Base-by-base conservation (phyloP, 768 basidiomycete species). In the Podaxis sp. region DNA sequence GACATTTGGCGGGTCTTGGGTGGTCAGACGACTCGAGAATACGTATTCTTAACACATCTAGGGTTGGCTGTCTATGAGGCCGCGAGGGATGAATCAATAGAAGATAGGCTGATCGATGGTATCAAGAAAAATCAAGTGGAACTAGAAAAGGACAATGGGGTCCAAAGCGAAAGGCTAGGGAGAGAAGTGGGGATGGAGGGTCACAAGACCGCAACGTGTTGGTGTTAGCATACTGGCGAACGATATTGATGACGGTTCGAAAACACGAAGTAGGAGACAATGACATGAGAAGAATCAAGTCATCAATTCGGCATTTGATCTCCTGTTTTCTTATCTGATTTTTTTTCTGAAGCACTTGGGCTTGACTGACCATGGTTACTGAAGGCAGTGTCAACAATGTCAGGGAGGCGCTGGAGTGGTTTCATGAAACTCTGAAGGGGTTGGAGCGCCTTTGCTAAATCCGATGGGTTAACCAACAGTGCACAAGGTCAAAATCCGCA, bases 151-250 rank as follows among this genome's bases (percentile, higher is more conserved):
- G 59, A 53, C n/a, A 60, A 14, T 13, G 47, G 27, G 38, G 44
- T 51, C 59, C 59, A 53, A 53, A 25, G 59, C 35, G 50, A 42
- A 27, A 44, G 37, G 44, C 21, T 37, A 2, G 48, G 18, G 37
- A 47, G 35, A 59, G 37, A 50, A 16, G 18, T 21, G 37, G 50
- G 13, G 57, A 38, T 40, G 38, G 21, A 54, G 4, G 52, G 59
- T 61, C 59, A 61, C 59, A 61, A 48, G 59, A 54, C 52, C 47
- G 46, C 53, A 54, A 55, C 59, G 59, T 55, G 59, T 61, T 54
- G 44, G 50, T 21, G 16, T 28, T 23, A 52, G 38, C 50, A 59
- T 37, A 51, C 36, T 42, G 59, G 40, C 3, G 40, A 46, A 23
- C 23, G 18, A 32, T 25, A 37, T 38, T 59, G 16, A 37, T 57